Evolutionary conservation across 441 rosid species (phyloP).

Genomic region (Viola pubescens): DNA sequence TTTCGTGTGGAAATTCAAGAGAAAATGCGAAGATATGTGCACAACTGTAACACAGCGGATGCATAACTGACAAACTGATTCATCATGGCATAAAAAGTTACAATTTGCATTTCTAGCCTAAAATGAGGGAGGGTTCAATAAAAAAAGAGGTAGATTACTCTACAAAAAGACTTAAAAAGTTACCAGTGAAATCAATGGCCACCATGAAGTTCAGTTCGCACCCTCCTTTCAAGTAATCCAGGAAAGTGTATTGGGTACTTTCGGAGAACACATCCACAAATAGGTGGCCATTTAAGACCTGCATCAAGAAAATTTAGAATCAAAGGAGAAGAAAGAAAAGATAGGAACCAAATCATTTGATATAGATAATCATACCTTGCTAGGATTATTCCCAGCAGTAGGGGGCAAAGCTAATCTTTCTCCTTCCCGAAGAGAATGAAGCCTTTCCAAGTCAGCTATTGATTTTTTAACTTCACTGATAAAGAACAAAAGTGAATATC

Average conservation of each 20-base stretch:
- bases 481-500: conserved; percentile 15
- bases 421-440: conserved; percentile 42
- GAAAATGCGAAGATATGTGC: too few species aligned
- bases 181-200: conserved; percentile 95
- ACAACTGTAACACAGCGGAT: too few species aligned
- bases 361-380: conserved; percentile 37
- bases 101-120: background rate
- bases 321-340: conserved; percentile 1
- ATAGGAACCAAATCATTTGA: conserved; percentile 11
- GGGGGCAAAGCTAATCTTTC: conserved; percentile 46
- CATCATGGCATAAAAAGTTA: background rate
- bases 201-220: conserved; percentile 91
- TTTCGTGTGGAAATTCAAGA: too few species aligned
- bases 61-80: conserved; percentile 5
- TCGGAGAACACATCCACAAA: conserved; percentile 64
- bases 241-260: conserved; percentile 58
- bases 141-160: background rate
- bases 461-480: conserved; percentile 71
- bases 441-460: conserved; percentile 65
- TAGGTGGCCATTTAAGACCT: conserved; percentile 67
- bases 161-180: conserved; percentile 14
- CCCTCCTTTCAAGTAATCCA: conserved; percentile 78
- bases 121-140: background rate
- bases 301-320: conserved; percentile 10
- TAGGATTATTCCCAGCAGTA: conserved; percentile 46